phyloP scores from a whole-genome alignment of 139 green algal genomes.

The Chlorella sp. region DNA sequence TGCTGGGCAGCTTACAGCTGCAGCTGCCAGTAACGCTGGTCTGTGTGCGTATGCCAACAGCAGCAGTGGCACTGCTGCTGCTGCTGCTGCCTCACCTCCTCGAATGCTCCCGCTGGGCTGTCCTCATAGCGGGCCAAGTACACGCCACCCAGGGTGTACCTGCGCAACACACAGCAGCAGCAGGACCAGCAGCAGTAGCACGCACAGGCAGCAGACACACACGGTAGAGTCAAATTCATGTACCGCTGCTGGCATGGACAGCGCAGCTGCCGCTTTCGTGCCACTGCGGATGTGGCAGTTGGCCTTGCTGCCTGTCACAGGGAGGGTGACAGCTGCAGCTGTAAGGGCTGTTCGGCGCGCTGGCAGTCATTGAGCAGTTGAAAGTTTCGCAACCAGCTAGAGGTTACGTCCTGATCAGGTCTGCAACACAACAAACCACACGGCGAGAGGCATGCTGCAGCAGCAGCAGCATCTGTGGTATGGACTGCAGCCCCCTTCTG shows the following conservation, averaged over 20 bases:
- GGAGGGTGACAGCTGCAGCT: no score
- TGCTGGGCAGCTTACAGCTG: no score
- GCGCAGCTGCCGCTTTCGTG: neutral
- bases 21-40: no score
- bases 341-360: no score
- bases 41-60: no score
- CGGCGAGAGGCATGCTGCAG: neutral
- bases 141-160: slow-evolving; percentile 88
- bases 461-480: neutral
- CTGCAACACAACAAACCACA: neutral
- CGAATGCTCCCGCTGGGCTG: slow-evolving; percentile 82
- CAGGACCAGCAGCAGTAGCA: neutral
- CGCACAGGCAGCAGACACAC: neutral
- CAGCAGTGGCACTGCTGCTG: no score
- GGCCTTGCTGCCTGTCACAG: neutral
- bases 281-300: neutral
- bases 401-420: no score
- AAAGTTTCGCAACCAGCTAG: no score
- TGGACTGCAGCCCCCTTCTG: neutral
- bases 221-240: no score
- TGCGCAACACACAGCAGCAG: slow-evolving; percentile 10
- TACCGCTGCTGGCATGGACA: neutral
- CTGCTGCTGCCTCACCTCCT: slow-evolving; percentile 84
- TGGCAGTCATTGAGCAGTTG: no score
- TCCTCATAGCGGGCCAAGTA: slow-evolving; percentile 89